phyloP scores from a whole-genome alignment of 2,329 filamentous ascomycete species.

The Shiraia sp. region DNA sequence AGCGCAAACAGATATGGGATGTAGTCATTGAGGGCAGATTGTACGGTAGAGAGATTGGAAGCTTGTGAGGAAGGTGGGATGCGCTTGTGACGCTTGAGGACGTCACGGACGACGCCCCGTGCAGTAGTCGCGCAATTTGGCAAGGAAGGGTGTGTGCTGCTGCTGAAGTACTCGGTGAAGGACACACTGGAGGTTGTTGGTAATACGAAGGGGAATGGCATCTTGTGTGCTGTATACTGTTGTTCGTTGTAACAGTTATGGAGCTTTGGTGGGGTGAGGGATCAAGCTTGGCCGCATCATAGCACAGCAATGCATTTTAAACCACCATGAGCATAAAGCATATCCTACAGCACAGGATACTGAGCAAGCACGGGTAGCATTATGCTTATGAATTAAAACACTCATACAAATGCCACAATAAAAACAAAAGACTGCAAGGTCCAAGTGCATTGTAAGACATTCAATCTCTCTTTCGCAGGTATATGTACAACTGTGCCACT shows the following conservation, averaged over 20 bases:
- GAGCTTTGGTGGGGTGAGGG: constrained; percentile 25
- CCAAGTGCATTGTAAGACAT: background rate
- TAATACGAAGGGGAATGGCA: constrained; percentile 88
- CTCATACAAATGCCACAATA: background rate
- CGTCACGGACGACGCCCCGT: constrained; percentile 79
- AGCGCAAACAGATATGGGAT: constrained; percentile 82
- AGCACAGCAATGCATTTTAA: background rate
- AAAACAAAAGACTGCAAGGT: background rate
- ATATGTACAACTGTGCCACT: constrained; percentile 37
- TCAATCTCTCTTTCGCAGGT: constrained; percentile 20
- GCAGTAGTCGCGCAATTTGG: constrained; percentile 80
- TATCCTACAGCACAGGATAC: background rate
- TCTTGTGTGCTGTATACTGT: constrained; percentile 45
- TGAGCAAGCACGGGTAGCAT: background rate
- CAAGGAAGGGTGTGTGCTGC: constrained; percentile 85
- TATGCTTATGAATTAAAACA: constrained; percentile 11
- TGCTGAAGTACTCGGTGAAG: constrained; percentile 76
- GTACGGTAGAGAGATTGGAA: constrained; percentile 70
- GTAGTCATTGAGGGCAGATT: constrained; percentile 73
- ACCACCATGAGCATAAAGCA: background rate
- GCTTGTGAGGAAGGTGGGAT: constrained; percentile 73
- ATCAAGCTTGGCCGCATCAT: constrained; percentile 28
- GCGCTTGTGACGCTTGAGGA: constrained; percentile 87
- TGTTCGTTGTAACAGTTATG: constrained; percentile 30
- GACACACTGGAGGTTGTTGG: constrained; percentile 88